Conservation (phyloP, 495 filamentous ascomycete species). For the Xylaria flabelliformis region DNA sequence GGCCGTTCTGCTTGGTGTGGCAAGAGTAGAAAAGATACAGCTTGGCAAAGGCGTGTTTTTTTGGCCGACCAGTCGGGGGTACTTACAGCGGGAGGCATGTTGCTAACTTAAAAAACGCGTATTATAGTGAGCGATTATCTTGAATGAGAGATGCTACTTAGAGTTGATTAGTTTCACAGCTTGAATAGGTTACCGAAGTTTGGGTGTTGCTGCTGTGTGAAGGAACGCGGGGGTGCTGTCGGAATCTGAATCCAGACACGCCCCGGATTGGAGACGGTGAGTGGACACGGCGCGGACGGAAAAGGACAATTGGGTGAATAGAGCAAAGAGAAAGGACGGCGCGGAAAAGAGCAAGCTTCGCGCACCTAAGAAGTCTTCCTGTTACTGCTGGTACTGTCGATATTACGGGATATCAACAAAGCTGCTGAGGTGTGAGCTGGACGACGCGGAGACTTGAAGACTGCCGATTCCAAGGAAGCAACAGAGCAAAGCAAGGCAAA, state of each 20-base stretch:
- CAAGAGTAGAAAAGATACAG: slow-evolving; percentile 22
- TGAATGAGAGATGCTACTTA: slow-evolving; percentile 18
- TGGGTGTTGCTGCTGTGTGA: slow-evolving; percentile 14
- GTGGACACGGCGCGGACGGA: neutral
- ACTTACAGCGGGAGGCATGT: slow-evolving; percentile 63
- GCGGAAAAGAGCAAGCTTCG: slow-evolving; percentile 38
- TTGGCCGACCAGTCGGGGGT: slow-evolving; percentile 15
- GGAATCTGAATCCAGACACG: slow-evolving; percentile 20
- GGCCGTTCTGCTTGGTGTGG: slow-evolving; percentile 10
- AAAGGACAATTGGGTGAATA: neutral
- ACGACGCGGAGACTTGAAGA: slow-evolving; percentile 11
- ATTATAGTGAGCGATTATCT: slow-evolving; percentile 23
- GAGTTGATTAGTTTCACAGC: slow-evolving; percentile 9
- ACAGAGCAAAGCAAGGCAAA: slow-evolving; percentile 9
- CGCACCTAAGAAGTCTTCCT: slow-evolving; percentile 31
- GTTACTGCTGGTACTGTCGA: slow-evolving; percentile 22
- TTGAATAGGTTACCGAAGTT: slow-evolving; percentile 8
- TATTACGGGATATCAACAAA: slow-evolving; percentile 30
- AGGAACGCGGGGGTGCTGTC: slow-evolving; percentile 20
- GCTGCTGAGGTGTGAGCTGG: slow-evolving; percentile 4
- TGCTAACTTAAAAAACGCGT: slow-evolving; percentile 31
- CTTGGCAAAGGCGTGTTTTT: slow-evolving; percentile 24
- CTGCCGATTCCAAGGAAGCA: neutral
- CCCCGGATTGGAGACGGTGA: neutral
- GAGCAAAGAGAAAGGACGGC: slow-evolving; percentile 14